These are phyloP conservation scores for Prillingera fragicola DNA, from an alignment of 1,284 basidiomycete genomes.

Conservation along the genomic window DNA sequence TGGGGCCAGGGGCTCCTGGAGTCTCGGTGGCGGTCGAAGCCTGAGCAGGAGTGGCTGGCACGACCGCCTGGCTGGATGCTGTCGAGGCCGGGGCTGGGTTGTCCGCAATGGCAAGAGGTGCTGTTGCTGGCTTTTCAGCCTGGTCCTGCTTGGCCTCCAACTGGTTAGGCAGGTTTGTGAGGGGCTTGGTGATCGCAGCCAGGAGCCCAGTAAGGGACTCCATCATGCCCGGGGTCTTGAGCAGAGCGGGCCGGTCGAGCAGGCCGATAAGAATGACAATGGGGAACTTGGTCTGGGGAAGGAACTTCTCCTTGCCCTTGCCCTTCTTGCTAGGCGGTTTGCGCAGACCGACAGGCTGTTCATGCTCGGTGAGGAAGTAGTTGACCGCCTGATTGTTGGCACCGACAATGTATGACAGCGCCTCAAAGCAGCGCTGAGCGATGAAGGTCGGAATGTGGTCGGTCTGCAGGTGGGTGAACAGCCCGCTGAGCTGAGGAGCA, in stretches of 20 bases:
- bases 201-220: slow-evolving; percentile 82
- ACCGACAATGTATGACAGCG: slow-evolving; percentile 75
- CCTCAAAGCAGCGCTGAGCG: slow-evolving; percentile 86
- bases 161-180: slow-evolving; percentile 47
- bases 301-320: slow-evolving; percentile 84
- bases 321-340: slow-evolving; percentile 70
- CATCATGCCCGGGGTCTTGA: slow-evolving; percentile 82
- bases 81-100: slow-evolving; percentile 3
- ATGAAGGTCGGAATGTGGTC: slow-evolving; percentile 86
- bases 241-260: slow-evolving; percentile 73
- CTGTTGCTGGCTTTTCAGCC: not conserved
- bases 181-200: slow-evolving; percentile 75
- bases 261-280: slow-evolving; percentile 80
- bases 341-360: slow-evolving; percentile 68
- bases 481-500: slow-evolving; percentile 49
- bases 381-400: slow-evolving; percentile 74
- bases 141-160: slow-evolving; percentile 6
- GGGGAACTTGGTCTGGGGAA: slow-evolving; percentile 76
- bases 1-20: slow-evolving; percentile 1
- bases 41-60: not conserved
- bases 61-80: not conserved
- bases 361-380: slow-evolving; percentile 93
- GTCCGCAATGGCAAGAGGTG: not conserved
- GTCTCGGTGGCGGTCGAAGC: not conserved
- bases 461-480: slow-evolving; percentile 62